phyloP scores from a whole-genome alignment of 805 yeast species.

The Ogataea wickerhamii region DNA sequence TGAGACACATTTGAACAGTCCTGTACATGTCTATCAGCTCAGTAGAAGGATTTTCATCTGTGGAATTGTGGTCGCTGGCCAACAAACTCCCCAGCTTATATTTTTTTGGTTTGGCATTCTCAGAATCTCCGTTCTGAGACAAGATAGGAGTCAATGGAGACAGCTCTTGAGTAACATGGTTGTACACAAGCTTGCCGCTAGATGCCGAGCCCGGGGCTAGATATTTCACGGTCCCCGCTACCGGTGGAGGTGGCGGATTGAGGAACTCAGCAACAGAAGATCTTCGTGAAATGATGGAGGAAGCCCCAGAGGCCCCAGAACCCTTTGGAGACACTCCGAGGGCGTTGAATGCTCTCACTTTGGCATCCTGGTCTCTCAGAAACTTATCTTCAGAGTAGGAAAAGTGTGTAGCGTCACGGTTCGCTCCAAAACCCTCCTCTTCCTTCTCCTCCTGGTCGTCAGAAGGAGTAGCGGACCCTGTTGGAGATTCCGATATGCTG shows the following conservation, averaged over 20 bases:
- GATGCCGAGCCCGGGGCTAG: constrained; percentile 6
- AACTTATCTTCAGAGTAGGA: constrained; percentile 63
- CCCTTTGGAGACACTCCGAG: constrained; percentile 32
- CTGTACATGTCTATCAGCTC: constrained; percentile 63
- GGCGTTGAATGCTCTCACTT: constrained; percentile 54
- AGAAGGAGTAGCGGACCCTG: too few species aligned
- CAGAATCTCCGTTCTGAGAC: constrained; percentile 1
- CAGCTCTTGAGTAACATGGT: constrained; percentile 29
- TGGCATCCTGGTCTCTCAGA: constrained; percentile 65
- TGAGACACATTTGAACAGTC: constrained; percentile 63
- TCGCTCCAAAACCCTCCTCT: background rate
- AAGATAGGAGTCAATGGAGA: constrained; percentile 10
- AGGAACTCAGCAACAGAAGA: constrained; percentile 35
- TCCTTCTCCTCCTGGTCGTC: constrained; percentile 8
- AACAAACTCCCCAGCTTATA: constrained; percentile 45
- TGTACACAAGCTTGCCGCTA: constrained; percentile 23
- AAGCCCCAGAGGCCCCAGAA: constrained; percentile 26
- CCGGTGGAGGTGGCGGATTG: constrained; percentile 39
- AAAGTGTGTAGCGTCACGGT: constrained; percentile 42
- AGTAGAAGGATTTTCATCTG: constrained; percentile 59
- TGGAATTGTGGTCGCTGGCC: constrained; percentile 45
- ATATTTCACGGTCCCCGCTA: constrained; percentile 18
- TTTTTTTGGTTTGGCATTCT: constrained; percentile 23
- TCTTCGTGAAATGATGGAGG: constrained; percentile 30
- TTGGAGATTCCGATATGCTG: too few species aligned